Conservation (phyloP, 495 filamentous ascomycete species). For the Penicillium riverlandense region DNA sequence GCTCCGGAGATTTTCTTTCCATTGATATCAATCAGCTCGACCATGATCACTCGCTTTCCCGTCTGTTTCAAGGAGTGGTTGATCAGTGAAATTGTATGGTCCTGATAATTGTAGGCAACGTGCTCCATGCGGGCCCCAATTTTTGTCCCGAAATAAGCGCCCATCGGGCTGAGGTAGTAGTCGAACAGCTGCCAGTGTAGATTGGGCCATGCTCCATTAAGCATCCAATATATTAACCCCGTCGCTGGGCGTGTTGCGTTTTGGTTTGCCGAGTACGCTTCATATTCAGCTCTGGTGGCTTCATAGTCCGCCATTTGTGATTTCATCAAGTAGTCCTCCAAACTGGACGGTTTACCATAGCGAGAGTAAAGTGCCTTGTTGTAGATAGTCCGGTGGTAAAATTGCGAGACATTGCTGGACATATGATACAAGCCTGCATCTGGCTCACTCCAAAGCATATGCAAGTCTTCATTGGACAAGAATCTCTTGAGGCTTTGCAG, state of each 20-base stretch:
- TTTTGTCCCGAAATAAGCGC: constrained; percentile 55
- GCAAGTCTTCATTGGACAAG: constrained; percentile 40
- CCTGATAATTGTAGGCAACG: constrained; percentile 47
- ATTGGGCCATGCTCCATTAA: constrained; percentile 58
- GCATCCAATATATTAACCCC: constrained; percentile 62
- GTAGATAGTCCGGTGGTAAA: constrained; percentile 49
- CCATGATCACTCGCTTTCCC: constrained; percentile 33
- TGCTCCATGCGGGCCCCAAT: constrained; percentile 45
- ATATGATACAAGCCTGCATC: constrained; percentile 52
- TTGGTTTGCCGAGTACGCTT: constrained; percentile 47
- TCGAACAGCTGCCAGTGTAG: constrained; percentile 64
- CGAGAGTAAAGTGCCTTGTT: constrained; percentile 46
- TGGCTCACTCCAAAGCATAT: constrained; percentile 48
- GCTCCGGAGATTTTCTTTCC: constrained; percentile 33
- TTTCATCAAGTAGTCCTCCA: constrained; percentile 50
- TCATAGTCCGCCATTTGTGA: constrained; percentile 58
- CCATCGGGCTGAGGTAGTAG: constrained; percentile 52
- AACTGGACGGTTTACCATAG: constrained; percentile 41
- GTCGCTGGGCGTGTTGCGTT: constrained; percentile 47
- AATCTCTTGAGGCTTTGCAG: constrained; percentile 47
- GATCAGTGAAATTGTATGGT: constrained; percentile 42
- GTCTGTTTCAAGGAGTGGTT: constrained; percentile 42
- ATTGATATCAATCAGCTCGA: constrained; percentile 41
- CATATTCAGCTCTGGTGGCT: constrained; percentile 52
- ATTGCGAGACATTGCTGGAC: constrained; percentile 44